phyloP scores from a whole-genome alignment of 768 basidiomycete species.

The Rhizopogon rudus region DNA sequence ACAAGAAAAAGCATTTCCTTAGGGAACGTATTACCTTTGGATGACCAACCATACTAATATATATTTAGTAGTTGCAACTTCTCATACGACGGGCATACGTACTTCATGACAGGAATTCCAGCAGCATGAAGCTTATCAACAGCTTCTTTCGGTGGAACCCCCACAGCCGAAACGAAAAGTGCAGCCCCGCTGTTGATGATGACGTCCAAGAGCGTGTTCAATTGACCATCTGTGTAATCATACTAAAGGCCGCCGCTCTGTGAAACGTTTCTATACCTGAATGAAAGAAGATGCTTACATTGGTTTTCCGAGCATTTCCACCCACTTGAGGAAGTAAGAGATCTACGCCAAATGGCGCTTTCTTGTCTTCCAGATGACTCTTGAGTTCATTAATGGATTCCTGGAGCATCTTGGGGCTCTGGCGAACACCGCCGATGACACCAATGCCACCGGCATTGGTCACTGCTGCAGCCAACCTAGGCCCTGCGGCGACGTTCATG shows the following conservation, averaged over 20 bases:
- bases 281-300: constrained; percentile 29
- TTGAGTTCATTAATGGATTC: constrained; percentile 70
- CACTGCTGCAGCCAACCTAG: constrained; percentile 82
- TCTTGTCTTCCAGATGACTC: constrained; percentile 65
- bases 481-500: constrained; percentile 87
- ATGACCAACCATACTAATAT: constrained; percentile 72
- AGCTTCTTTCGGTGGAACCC: constrained; percentile 78
- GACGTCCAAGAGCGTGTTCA: constrained; percentile 72
- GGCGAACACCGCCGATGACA: constrained; percentile 80
- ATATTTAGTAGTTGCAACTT: constrained; percentile 3
- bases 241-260: constrained; percentile 25
- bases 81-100: constrained; percentile 13
- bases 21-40: constrained; percentile 51
- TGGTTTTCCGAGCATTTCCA: constrained; percentile 80
- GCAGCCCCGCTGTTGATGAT: constrained; percentile 69
- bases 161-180: constrained; percentile 80
- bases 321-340: constrained; percentile 80
- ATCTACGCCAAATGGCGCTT: constrained; percentile 79
- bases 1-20: neutral
- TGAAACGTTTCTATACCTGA: too few species aligned
- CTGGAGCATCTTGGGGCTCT: constrained; percentile 67
- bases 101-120: constrained; percentile 85
- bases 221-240: constrained; percentile 77
- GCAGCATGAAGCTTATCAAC: constrained; percentile 80
- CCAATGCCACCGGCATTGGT: constrained; percentile 89